These are phyloP conservation scores for Fusarium irregulare DNA, from an alignment of 2,329 filamentous ascomycete species.

Conservation along the genomic window DNA sequence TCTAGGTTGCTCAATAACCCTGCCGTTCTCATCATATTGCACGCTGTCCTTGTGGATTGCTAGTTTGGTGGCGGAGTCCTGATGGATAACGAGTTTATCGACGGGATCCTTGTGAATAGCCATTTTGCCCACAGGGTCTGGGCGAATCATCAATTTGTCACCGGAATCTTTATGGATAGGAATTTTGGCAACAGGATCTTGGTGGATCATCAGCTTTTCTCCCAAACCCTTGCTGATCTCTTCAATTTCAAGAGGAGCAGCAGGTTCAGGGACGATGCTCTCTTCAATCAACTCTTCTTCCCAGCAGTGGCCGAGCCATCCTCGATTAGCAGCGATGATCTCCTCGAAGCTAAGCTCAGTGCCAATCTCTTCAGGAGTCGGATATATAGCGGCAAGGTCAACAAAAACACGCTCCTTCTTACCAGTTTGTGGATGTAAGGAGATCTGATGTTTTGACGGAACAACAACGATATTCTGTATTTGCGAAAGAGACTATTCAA, in stretches of 20 bases:
- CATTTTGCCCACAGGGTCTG: constrained; percentile 27
- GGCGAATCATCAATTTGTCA: constrained; percentile 17
- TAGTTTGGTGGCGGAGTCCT: constrained; percentile 41
- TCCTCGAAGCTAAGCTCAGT: constrained; percentile 93
- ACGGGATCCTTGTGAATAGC: constrained; percentile 19
- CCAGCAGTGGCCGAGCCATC: constrained; percentile 72
- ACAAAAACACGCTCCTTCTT: constrained; percentile 89
- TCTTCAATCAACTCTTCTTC: constrained; percentile 56
- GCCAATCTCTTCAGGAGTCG: constrained; percentile 74
- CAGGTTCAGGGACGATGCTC: constrained; percentile 47
- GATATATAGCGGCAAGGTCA: constrained; percentile 86
- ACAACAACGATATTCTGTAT: constrained; percentile 75
- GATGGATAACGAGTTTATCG: constrained; percentile 25
- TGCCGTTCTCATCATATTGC: constrained; percentile 70
- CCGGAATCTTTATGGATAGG: constrained; percentile 27
- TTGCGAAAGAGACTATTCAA: constrained; percentile 68
- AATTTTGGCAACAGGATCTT: constrained; percentile 42
- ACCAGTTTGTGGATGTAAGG: constrained; percentile 83
- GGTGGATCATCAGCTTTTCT: constrained; percentile 45
- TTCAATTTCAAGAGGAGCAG: constrained; percentile 46
- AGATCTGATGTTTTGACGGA: constrained; percentile 80
- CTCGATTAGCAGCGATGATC: constrained; percentile 80
- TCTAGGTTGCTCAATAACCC: constrained; percentile 56
- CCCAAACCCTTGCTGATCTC: constrained; percentile 46
- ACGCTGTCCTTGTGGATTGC: constrained; percentile 47